Base-by-base conservation (phyloP, 2,329 filamentous ascomycete species). In the Alternaria infectoria region DNA sequence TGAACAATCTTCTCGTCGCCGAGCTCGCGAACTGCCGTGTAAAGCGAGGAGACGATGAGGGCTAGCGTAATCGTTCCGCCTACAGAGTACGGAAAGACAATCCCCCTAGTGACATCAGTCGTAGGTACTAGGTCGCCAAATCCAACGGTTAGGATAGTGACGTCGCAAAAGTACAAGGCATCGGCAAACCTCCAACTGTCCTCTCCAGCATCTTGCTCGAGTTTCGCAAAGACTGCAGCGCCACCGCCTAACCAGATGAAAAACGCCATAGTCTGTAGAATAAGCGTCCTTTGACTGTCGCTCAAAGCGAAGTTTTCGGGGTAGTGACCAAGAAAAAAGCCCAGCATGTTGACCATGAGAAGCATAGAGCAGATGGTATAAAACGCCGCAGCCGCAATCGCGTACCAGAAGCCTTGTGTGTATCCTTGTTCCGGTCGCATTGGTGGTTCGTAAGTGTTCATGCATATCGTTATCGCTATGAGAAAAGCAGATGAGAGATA, bases 391-490 rank as follows among this genome's bases (percentile, higher is more conserved):
- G 93, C 90, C 70, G 93, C 92, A 17, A 97, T 86, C 25, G 89
- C 93, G 74, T 96, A 96, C 86, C 90, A 97, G 74, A 92, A 97
- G 1, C 92, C 93, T 77, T 97, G 91, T 0, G 92, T 93, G 84
- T 91, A 90, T 0, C 81, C 81, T 65, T 88, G 68, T 83, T 85
- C 66, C 59, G 82, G 74, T 54, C 77, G 52, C 72, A 84, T 63
- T 30, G 85, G 82, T 70, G 82, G 79, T 0, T 86, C 86, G 11
- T 91, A 90, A 2, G 87, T 78, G 5, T 91, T 85, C 67, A 93
- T 91, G 11, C 87, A 87, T 15, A 84, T 84, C 2, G 93, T 90
- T 2, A 89, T 86, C 4, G 90, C 84, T 9, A 93, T 88, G 13
- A 92, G 83, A 63, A 91, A 86, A 1, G 82, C 85, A 0, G 87